Base-by-base conservation (phyloP, 2,329 filamentous ascomycete species). In the Elsinoe ampelina region DNA sequence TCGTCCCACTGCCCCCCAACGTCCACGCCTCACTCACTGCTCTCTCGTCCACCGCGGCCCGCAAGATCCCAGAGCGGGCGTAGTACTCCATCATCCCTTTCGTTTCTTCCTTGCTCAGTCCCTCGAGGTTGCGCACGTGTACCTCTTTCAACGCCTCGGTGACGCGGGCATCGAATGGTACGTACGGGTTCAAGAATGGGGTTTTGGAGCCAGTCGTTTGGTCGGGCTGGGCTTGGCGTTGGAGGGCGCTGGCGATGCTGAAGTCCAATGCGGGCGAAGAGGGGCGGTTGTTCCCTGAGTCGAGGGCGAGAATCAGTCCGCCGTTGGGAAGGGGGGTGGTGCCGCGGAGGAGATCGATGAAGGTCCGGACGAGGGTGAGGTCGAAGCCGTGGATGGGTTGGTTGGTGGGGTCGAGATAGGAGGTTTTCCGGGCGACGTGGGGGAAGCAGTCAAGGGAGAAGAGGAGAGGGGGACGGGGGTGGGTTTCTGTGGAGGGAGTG, bases 61-160 rank as follows among this genome's bases (percentile, higher is more conserved):
- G 81, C 67, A 95, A 69, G 68, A 95, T 77, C 11, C 92, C 93
- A 70, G 89, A 95, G 35, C 82, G 83, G 4, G 89, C 90, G 78
- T 92, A 97, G 74, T 96, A 97, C 75, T 96, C 90, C 83, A 97
- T 85, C 63, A 95, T 76, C 0, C 83, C 79, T 59, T 85, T 81
- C 10, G 88, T 84, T 73, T 97, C 92, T 1, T 78, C 73, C 71
- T 85, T 87, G 64, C 76, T 85, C 62, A 96, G 66, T 7, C 88
- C 86, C 41, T 80, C 77, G 17, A 95, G 67, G 17, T 80, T 77
- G 63, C 77, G 70, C 2, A 80, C 68, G 32, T 75, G 71, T 11
- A 80, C 69, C 6, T 68, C 68, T 57, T 72, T 71, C 58, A 77
- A 60, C 2, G 63, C 67, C 1, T 77, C 73, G 57, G 80, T 67